Conservation (phyloP, 2,329 filamentous ascomycete genomes). For the Xylaria sp. region DNA sequence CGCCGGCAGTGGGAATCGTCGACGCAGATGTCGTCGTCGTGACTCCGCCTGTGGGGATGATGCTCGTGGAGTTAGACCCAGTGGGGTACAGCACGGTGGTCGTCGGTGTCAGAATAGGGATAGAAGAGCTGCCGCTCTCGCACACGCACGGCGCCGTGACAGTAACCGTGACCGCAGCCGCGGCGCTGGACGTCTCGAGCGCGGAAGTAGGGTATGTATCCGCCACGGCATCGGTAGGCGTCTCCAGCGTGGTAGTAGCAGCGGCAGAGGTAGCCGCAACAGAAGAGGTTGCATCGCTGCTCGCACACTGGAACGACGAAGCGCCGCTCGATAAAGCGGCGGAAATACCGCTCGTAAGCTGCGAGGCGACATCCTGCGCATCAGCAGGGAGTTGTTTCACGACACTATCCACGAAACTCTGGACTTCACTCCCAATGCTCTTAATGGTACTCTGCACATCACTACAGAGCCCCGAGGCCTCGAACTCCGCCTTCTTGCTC, state of each 20-base stretch:
- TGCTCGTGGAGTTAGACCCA: constrained; percentile 38
- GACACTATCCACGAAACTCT: constrained; percentile 39
- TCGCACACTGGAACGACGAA: constrained; percentile 41
- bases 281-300: background rate
- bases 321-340: constrained; percentile 34
- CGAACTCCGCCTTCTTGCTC: constrained; percentile 42
- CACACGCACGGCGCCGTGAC: constrained; percentile 37
- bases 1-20: constrained; percentile 40
- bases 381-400: constrained; percentile 39
- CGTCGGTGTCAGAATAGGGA: constrained; percentile 8
- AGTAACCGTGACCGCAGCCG: constrained; percentile 32
- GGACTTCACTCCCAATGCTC: constrained; percentile 34
- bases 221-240: background rate
- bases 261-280: background rate
- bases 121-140: constrained; percentile 14
- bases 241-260: background rate
- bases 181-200: background rate
- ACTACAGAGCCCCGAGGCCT: constrained; percentile 39
- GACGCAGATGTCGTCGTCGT: constrained; percentile 31
- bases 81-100: constrained; percentile 22
- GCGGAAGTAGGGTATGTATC: constrained; percentile 19
- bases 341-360: constrained; percentile 32
- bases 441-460: constrained; percentile 30
- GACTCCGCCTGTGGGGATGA: constrained; percentile 33
- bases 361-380: constrained; percentile 33